These are phyloP conservation scores for Tuber magnatum DNA, from an alignment of 495 filamentous ascomycete species.

Conservation along the genomic window DNA sequence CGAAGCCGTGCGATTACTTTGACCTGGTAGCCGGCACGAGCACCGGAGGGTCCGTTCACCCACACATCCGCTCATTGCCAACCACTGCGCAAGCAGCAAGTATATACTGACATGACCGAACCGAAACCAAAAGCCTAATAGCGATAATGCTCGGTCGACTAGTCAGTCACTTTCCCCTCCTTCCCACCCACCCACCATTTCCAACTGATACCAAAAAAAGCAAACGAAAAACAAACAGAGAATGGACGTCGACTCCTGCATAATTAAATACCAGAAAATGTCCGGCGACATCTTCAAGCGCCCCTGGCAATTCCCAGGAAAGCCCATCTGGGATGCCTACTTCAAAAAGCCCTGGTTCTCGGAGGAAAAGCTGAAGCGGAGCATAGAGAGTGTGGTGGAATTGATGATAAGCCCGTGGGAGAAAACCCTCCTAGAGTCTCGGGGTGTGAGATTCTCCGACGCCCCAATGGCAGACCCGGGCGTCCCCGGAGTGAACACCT, in stretches of 20 bases:
- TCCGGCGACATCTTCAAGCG: constrained; percentile 41
- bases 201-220: background rate
- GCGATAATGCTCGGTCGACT: constrained; percentile 43
- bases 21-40: constrained; percentile 44
- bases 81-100: background rate
- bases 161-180: constrained; percentile 20
- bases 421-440: constrained; percentile 12
- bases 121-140: constrained; percentile 34
- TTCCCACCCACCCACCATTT: background rate
- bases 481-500: constrained; percentile 2
- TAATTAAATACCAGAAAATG: constrained; percentile 40
- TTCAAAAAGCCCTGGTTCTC: constrained; percentile 32
- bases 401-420: constrained; percentile 22
- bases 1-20: constrained; percentile 44
- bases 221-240: constrained; percentile 3
- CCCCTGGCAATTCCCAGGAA: constrained; percentile 33
- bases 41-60: constrained; percentile 42
- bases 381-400: constrained; percentile 26
- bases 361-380: constrained; percentile 23
- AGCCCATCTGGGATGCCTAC: constrained; percentile 25
- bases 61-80: background rate
- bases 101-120: constrained; percentile 2
- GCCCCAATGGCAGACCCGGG: constrained; percentile 16
- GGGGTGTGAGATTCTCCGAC: constrained; percentile 8
- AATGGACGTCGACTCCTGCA: constrained; percentile 41